A percentile compares a stretch with the other conserved stretches of the same genome.
These are phyloP conservation scores for Gloeopeniophorella convolvens DNA, from an alignment of 768 basidiomycete genomes.

Conservation along the genomic window DNA sequence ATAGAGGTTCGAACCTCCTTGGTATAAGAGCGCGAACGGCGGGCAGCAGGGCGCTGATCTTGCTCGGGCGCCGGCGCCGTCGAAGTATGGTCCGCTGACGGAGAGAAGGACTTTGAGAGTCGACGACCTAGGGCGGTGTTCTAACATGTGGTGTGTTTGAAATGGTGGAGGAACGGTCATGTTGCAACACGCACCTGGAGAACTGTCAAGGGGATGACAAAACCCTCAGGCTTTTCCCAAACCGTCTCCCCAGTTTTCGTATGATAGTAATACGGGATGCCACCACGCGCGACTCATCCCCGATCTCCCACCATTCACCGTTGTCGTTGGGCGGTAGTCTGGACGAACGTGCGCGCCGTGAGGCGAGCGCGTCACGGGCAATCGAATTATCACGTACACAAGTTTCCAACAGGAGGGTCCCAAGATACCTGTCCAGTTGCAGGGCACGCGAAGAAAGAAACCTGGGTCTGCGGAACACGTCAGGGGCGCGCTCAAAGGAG, in stretches of 20 bases:
- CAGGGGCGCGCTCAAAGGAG: constrained; percentile 26
- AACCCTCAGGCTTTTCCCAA: constrained; percentile 85
- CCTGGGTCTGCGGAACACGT: constrained; percentile 43
- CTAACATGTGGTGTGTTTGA: constrained; percentile 30
- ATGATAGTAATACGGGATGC: constrained; percentile 90
- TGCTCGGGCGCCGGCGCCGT: not conserved
- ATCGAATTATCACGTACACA: constrained; percentile 48
- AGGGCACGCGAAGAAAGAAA: constrained; percentile 87
- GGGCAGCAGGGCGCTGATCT: not conserved
- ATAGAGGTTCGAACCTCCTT: not conserved
- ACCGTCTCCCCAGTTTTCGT: constrained; percentile 87
- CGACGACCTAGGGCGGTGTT: constrained; percentile 69
- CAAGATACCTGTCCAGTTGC: constrained; percentile 89
- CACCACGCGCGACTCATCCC: constrained; percentile 76
- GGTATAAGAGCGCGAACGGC: constrained; percentile 10
- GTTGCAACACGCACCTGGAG: constrained; percentile 54
- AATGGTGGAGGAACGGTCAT: constrained; percentile 2
- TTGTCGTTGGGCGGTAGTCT: constrained; percentile 78
- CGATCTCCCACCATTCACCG: constrained; percentile 96
- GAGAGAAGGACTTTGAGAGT: constrained; percentile 37
- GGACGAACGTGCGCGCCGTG: constrained; percentile 8
- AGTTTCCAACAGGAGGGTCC: constrained; percentile 86
- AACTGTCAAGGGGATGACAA: constrained; percentile 86
- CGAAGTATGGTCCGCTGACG: constrained; percentile 23
- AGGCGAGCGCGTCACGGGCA: constrained; percentile 20